phyloP scores from a whole-genome alignment of 1,284 basidiomycete species.

The Sphagnurus paluster region DNA sequence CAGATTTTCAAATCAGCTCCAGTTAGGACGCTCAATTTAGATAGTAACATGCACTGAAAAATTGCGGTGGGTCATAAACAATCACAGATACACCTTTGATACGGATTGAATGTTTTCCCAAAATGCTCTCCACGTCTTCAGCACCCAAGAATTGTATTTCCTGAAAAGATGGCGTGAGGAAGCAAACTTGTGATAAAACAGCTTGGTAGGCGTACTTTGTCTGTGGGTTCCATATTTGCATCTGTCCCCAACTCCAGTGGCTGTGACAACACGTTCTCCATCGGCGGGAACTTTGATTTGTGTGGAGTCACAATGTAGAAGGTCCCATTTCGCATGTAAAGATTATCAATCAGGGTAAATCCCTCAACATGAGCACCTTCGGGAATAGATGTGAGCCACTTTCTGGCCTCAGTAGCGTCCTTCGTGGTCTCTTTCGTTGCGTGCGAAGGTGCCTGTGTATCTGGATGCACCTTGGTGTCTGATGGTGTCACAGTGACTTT shows the following conservation, averaged over 20 bases:
- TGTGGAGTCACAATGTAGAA: slow-evolving; percentile 25
- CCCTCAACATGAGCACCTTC: slow-evolving; percentile 19
- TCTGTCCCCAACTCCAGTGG: slow-evolving; percentile 17
- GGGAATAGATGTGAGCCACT: slow-evolving; percentile 19
- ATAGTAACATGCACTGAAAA: slow-evolving; percentile 30
- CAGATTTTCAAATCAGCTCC: slow-evolving; percentile 1
- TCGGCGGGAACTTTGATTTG: slow-evolving; percentile 18
- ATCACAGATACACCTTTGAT: slow-evolving; percentile 16
- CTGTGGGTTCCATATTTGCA: slow-evolving; percentile 24
- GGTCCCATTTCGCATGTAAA: slow-evolving; percentile 27
- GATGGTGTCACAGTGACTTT: background rate
- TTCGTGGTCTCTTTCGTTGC: background rate
- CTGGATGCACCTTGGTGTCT: background rate
- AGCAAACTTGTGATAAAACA: background rate
- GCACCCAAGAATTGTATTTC: slow-evolving; percentile 32
- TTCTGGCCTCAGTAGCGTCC: background rate
- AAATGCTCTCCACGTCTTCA: slow-evolving; percentile 15
- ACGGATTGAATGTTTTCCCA: slow-evolving; percentile 15
- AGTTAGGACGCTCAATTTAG: slow-evolving; percentile 8
- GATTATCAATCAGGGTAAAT: slow-evolving; percentile 27
- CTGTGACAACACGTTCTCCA: slow-evolving; percentile 20
- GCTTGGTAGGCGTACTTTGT: slow-evolving; percentile 19
- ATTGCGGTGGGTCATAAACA: slow-evolving; percentile 35
- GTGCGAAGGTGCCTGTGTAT: background rate
- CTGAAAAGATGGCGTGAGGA: slow-evolving; percentile 17